Evolutionary conservation across 495 filamentous ascomycete genomes (phyloP), one percentile per base, ranked within the genome.

Genomic region (Lentithecium fluviatile): DNA sequence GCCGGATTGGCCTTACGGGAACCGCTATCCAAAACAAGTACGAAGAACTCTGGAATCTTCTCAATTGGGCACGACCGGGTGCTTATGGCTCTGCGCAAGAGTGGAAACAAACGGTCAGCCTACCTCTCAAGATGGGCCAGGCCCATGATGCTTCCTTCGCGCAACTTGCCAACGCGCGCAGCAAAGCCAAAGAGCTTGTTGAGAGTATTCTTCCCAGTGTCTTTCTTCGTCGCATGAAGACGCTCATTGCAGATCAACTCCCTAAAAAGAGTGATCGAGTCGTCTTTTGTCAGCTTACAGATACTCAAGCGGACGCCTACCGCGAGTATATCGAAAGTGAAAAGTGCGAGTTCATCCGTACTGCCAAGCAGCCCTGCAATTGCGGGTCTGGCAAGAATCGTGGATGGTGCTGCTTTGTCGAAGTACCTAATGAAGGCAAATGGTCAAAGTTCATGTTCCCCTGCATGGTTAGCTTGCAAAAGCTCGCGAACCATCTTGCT

Each of bases 1-100:
- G 95, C 67, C 80, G 94, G 21, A 94, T 98, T 56, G 94, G 94
- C 0, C 76, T 98, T 23, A 97, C 95, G 0, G 94, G 94, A 6
- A 98, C 94, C 5, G 95, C 95, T 8, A 97, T 98, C 17, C 94
- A 98, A 60, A 98, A 98, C 71, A 93, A 91, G 64, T 98, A 98
- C 70, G 90, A 96, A 68, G 95, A 98, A 72, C 81, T 98, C 1
- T 98, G 94, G 94, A 94, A 91, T 2, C 78, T 98, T 2, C 76
- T 98, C 12, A 97, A 97, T 74, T 98, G 94, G 94, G 91, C 91
- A 0, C 95, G 96, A 67, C 94, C 94, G 0, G 95, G 94, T 0
- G 77, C 81, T 36, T 86, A 97, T 60, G 94, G 94, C 2, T 87
- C 90, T 0, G 74, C 89, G 10, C 78, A 79, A 15, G 84, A 85